Base-by-base conservation (phyloP, 75 land plant genomes). In the Adiantum capillusveneris region DNA sequence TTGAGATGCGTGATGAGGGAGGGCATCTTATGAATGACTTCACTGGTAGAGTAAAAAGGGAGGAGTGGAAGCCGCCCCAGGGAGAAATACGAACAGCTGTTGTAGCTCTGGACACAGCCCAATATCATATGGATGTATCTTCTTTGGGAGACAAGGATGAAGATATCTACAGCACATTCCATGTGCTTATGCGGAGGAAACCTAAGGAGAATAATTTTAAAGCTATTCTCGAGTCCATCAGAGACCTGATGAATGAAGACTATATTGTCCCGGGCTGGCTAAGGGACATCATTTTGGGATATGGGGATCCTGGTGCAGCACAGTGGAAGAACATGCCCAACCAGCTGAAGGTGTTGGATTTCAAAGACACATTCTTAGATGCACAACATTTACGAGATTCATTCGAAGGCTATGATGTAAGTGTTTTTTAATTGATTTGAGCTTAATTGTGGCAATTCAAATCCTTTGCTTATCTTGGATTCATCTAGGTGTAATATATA, bases 201-300 rank as follows among this genome's bases (percentile, higher is more conserved):
- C 99, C 99, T 1, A 94, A 94, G 64, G 99, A 94, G 53, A 94
- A 94, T 65, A 94, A 94, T 66, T 94, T 94, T 72, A 94, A 94
- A 74, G 99, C 99, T 36, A 94, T 94, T 59, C 78, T 94, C 24
- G 99, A 94, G 69, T 94, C 97, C 18, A 94, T 94, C 19, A 71
- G 99, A 57, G 97, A 94, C 63, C 79, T 94, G 13, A 94, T 88
- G 91, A 94, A 94, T 69, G 99, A 94, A 70, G 72, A 79, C 43
- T 90, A 89, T 66, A 75, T 94, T 59, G 99, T 94, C 64, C 99
- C 99, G 27, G 82, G 81, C 7, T 94, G 99, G 99, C 58, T 94
- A 72, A 92, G 87, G 56, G 76, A 94, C 45, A 72, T 94, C 68
- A 79, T 94, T 69, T 65, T 94, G 69, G 99, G 99, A 39, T 94